phyloP scores from a whole-genome alignment of 345 rosid species.

The Camelina neglecta region DNA sequence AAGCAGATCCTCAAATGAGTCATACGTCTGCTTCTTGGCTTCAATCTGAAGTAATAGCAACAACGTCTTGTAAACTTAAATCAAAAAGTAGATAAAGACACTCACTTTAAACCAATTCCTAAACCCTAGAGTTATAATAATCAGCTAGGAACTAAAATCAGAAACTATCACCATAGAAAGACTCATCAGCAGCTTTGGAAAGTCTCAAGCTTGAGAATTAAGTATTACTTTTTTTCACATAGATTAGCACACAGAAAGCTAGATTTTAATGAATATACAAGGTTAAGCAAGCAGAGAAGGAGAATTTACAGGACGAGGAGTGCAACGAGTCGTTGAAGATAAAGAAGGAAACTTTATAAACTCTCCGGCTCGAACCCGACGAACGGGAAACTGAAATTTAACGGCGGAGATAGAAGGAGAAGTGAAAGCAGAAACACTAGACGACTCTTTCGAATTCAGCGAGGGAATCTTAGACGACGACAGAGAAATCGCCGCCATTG shows the following conservation, averaged over 20 bases:
- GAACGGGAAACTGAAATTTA: slow-evolving; percentile 32
- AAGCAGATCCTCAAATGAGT: slow-evolving; percentile 74
- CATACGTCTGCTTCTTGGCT: slow-evolving; percentile 80
- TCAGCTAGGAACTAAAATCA: background rate
- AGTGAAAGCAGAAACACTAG: slow-evolving; percentile 10
- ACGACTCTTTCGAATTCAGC: slow-evolving; percentile 12
- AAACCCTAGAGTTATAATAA: background rate
- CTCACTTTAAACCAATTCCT: background rate
- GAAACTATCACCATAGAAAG: background rate
- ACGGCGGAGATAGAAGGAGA: slow-evolving; percentile 30
- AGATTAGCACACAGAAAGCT: slow-evolving; percentile 7
- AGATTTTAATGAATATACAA: background rate
- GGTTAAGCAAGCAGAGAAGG: background rate
- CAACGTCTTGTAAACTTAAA: background rate
- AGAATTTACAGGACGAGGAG: slow-evolving; percentile 29
- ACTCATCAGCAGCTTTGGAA: background rate
- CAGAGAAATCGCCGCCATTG: slow-evolving; percentile 34
- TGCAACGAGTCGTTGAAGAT: slow-evolving; percentile 34
- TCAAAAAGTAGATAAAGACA: slow-evolving; percentile 15
- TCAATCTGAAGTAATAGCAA: slow-evolving; percentile 50
- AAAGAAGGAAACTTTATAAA: slow-evolving; percentile 19
- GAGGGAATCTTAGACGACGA: slow-evolving; percentile 22
- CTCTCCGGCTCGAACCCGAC: slow-evolving; percentile 39
- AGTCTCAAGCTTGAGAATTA: background rate
- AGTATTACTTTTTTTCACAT: background rate